Base-by-base conservation (phyloP, 2,329 filamentous ascomycete species). In the Trichophyton rubrum region DNA sequence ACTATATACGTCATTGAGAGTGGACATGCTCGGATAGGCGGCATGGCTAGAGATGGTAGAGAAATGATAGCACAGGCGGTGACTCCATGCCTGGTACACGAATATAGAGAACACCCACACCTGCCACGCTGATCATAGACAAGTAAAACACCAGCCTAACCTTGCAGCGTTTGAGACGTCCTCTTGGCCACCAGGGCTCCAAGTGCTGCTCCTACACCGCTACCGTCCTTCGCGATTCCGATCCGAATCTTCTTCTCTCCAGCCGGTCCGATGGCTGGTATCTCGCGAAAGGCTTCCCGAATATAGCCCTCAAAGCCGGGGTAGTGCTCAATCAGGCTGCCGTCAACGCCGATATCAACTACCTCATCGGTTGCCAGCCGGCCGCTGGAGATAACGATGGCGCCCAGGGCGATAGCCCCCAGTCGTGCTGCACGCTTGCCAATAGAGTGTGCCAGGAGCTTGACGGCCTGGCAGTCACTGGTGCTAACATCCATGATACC, bases 171-270 rank as follows among this genome's bases (percentile, higher is more conserved):
- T 33, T 47, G 58, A 43, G 43, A 33, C 15, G 58, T 84, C 69
- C 80, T 78, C 1, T 88, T 87, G 1, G 92, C 92, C 30, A 96
- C 88, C 58, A 96, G 82, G 58, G 93, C 93, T 74, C 97, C 97
- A 67, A 99, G 77, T 45, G 93, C 93, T 2, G 93, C 93, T 59
- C 93, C 93, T n/a, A 96, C 89, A 64, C 90, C 93, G 65, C 88
- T 93, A 56, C 93, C 93, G 72, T 99, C 93, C 80, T 96, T 96
- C 64, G 93, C 93, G 69, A 97, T 93, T 22, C 92, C 93, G 69
- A 99, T 96, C 61, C 90, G 82, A 65, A 99, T 88, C 75, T 85
- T 88, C 76, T 88, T 87, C 65, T 95, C 90, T 9, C 91, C 90
- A 61, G 82, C 78, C 53, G 79, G 76, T 3, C 92, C 92, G 67